Evolutionary conservation across 768 basidiomycete species (phyloP).

Genomic region (Collybia sordida): DNA sequence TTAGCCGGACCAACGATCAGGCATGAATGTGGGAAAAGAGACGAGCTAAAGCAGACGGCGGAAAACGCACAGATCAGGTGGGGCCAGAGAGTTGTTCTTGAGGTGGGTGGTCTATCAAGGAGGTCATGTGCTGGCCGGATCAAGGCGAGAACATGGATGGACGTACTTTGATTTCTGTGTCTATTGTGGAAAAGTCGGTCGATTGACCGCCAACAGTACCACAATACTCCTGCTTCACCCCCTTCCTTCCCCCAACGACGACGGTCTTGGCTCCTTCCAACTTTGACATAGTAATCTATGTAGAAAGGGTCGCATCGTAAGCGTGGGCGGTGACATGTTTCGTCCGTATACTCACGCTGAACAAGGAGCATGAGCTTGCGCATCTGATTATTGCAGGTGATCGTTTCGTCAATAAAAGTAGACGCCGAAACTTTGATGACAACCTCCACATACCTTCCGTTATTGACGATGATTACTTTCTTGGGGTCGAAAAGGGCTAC

Average conservation of each 20-base stretch:
- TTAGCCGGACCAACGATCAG: conserved; percentile 8
- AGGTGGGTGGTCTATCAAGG: conserved; percentile 42
- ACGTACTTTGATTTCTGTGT: conserved; percentile 55
- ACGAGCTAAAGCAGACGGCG: conserved; percentile 2
- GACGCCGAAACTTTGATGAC: neutral
- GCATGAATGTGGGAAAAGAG: conserved; percentile 13
- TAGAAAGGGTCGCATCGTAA: neutral
- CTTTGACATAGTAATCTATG: conserved; percentile 59
- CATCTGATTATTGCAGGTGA: conserved; percentile 28
- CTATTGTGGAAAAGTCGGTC: conserved; percentile 54
- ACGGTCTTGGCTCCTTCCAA: conserved; percentile 54
- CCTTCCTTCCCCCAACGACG: conserved; percentile 54
- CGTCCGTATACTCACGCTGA: conserved; percentile 33
- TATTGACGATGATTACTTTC: conserved; percentile 54
- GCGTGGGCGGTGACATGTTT: neutral
- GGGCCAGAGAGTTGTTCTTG: conserved; percentile 54
- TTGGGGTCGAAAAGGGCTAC: conserved; percentile 46
- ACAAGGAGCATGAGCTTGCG: conserved; percentile 47
- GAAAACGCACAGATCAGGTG: conserved; percentile 55
- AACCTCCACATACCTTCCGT: conserved; percentile 39
- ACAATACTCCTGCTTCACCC: conserved; percentile 53
- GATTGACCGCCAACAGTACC: conserved; percentile 67
- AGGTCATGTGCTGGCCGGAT: conserved; percentile 2
- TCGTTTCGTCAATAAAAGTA: neutral
- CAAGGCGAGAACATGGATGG: neutral